phyloP scores from a whole-genome alignment of 768 basidiomycete species.

The Arthromyces matolae region DNA sequence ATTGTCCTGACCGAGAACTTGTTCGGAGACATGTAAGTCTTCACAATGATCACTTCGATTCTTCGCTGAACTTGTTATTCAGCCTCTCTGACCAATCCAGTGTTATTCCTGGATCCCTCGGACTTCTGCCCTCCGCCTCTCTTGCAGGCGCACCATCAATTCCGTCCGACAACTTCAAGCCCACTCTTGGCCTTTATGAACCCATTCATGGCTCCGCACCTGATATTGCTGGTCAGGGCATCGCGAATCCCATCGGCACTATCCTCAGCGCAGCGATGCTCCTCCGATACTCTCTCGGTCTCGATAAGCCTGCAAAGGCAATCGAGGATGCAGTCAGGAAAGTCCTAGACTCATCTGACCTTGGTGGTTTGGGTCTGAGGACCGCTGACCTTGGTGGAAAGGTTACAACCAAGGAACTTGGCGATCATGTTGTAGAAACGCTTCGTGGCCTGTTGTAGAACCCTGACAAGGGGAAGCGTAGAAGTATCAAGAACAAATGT shows the following conservation, averaged over 20 bases:
- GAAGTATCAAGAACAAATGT: not conserved
- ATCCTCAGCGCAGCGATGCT: slow-evolving; percentile 94
- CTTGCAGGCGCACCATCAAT: slow-evolving; percentile 81
- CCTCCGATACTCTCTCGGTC: slow-evolving; percentile 89
- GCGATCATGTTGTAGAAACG: slow-evolving; percentile 76
- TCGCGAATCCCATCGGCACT: slow-evolving; percentile 93
- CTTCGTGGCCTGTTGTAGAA: slow-evolving; percentile 54
- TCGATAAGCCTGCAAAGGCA: slow-evolving; percentile 77
- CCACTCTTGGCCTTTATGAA: slow-evolving; percentile 89
- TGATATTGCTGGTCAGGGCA: slow-evolving; percentile 90
- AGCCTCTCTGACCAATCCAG: slow-evolving; percentile 96
- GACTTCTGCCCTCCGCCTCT: slow-evolving; percentile 93
- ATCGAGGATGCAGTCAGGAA: slow-evolving; percentile 90
- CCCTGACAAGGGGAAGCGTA: too few relatives aligned
- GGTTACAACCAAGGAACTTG: slow-evolving; percentile 72
- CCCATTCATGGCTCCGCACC: slow-evolving; percentile 96
- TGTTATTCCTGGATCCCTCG: slow-evolving; percentile 96
- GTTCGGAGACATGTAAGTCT: slow-evolving; percentile 92
- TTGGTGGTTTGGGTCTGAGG: slow-evolving; percentile 74
- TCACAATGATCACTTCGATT: not conserved
- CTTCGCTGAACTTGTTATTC: slow-evolving; percentile 6
- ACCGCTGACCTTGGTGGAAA: slow-evolving; percentile 88
- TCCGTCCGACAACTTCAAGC: slow-evolving; percentile 64
- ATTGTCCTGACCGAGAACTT: slow-evolving; percentile 93
- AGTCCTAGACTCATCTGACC: slow-evolving; percentile 67